Percentiles rank a stretch among this genome's conserved stretches.
phyloP scores from a whole-genome alignment of 192 early-diverging fungal species.

The Coemansia sp. region DNA sequence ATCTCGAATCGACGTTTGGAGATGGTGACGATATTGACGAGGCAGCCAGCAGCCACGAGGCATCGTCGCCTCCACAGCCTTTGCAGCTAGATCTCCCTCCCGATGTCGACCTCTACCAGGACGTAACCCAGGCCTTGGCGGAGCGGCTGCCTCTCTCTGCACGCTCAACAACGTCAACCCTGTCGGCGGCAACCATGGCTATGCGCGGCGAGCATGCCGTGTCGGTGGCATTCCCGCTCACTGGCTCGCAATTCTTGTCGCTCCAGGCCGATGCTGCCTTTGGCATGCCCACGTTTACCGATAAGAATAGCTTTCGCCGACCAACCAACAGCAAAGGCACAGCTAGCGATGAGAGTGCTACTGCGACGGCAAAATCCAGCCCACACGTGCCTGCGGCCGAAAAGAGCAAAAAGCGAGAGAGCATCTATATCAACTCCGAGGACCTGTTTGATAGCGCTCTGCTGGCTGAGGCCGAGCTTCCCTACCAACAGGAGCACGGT shows the following conservation, averaged over 20 bases:
- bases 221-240: neutral
- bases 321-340: neutral
- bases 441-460: conserved; percentile 27
- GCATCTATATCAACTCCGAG: conserved; percentile 41
- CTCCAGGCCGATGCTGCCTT: neutral
- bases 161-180: conserved; percentile 16
- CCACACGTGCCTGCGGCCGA: neutral
- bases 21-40: neutral
- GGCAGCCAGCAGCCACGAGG: neutral
- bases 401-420: conserved; percentile 13
- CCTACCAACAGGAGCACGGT: conserved; percentile 29
- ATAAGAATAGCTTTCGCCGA: neutral
- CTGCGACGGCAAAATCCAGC: neutral
- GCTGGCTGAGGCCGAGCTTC: conserved; percentile 29
- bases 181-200: conserved; percentile 20
- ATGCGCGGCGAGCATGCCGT: conserved; percentile 1
- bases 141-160: conserved; percentile 35
- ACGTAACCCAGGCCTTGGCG: conserved; percentile 45
- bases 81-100: conserved; percentile 40
- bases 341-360: neutral
- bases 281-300: neutral
- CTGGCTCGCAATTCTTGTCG: neutral
- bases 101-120: conserved; percentile 36
- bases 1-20: neutral
- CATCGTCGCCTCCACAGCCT: conserved; percentile 14